Percentiles rank a stretch among this genome's conserved stretches.
Conservation (phyloP, 1,139 yeast species). For the Cylindricascospora bacillispora region DNA sequence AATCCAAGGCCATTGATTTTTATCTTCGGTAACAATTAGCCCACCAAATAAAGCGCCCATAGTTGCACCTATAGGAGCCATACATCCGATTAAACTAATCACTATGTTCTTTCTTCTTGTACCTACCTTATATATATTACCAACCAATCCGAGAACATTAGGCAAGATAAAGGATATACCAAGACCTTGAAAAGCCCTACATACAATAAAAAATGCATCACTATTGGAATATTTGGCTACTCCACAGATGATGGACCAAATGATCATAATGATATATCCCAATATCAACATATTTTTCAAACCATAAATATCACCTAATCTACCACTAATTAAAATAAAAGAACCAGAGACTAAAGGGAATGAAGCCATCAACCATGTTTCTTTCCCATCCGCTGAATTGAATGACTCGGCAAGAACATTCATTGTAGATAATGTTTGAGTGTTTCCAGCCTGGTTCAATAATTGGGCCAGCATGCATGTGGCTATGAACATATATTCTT, state of each 20-base stretch:
- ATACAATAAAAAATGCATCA: constrained; percentile 35
- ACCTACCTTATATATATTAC: constrained; percentile 35
- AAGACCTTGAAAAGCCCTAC: constrained; percentile 43
- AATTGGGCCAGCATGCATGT: constrained; percentile 30
- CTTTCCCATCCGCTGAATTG: constrained; percentile 15
- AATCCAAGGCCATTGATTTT: constrained; percentile 39
- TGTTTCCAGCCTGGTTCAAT: constrained; percentile 25
- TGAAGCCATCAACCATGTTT: constrained; percentile 47
- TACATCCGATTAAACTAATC: constrained; percentile 40
- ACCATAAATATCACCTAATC: constrained; percentile 44
- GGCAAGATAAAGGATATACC: constrained; percentile 44
- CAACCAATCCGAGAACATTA: constrained; percentile 40
- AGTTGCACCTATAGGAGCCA: constrained; percentile 45
- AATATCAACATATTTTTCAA: constrained; percentile 31
- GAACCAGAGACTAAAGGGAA: constrained; percentile 46
- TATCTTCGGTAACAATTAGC: constrained; percentile 30
- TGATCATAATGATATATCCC: constrained; percentile 35
- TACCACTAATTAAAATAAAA: constrained; percentile 38
- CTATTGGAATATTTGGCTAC: constrained; percentile 33
- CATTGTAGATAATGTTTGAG: constrained; percentile 26
- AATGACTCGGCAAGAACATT: constrained; percentile 21
- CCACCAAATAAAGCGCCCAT: constrained; percentile 39
- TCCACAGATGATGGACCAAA: constrained; percentile 40
- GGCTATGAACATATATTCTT: constrained; percentile 26
- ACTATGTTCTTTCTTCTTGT: constrained; percentile 36